Base-by-base conservation (phyloP, 441 rosid species). In the Hura crepitans region DNA sequence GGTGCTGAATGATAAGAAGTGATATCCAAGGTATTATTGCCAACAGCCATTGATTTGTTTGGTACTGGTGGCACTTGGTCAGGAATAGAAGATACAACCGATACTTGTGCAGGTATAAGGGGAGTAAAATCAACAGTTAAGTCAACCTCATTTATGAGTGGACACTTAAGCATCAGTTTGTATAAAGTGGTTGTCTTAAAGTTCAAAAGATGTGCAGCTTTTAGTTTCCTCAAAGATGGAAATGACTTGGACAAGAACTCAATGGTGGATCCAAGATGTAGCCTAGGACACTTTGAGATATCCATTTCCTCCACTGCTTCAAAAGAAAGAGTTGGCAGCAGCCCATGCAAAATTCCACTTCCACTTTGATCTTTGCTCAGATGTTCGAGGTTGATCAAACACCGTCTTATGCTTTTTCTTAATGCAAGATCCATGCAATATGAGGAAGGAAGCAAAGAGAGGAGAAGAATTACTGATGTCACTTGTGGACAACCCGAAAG, bases 401-500 rank as follows among this genome's bases (percentile, higher is more conserved):
- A 73, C 42, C 71, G 78, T 73, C 68, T 70, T 30, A 71, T 50
- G 66, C 71, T 80, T 66, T 85, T 80, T 73, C 66, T 77, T 72
- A 78, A 65, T 18, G 47, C 25, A 42, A 64, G 66, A 68, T 75
- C 83, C 74, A 69, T 9, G 42, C 56, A 27, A 77, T 73, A 77
- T 37, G 81, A 67, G 42, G 66, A 42, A 71, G 85, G 83, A 78
- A 88, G 83, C 79, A 85, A 64, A 47, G 93, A 85, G 60, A 83
- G 76, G 49, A 85, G 76, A 74, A 92, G 66, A 62, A 80, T 69
- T 62, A 75, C 81, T 62, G 81, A 64, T 50, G 84, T 88, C 77
- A 90, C 69, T 68, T 88, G 96, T 10, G 85, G 85, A 76, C 91
- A 85, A 72, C 88, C 86, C 56, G 92, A 84, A 64, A 92, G 85